Evolutionary conservation across 371 early-diverging fungal species (phyloP).

Genomic region (Apophysomyces elegans): DNA sequence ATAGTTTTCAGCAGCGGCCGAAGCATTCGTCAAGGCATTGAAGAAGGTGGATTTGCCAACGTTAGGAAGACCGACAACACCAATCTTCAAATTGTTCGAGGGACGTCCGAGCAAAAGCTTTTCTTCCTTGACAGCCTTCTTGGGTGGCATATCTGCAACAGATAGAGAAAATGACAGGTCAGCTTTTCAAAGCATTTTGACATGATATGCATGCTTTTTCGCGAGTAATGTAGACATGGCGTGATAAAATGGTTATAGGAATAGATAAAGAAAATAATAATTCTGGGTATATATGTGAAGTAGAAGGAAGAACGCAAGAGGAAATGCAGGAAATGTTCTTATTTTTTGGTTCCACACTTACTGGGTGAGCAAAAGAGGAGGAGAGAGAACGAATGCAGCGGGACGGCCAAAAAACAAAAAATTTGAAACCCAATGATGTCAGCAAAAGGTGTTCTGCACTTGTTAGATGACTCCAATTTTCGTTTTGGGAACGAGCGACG

Average conservation of each 20-base stretch:
- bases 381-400: background rate
- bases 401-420: slow-evolving; percentile 9
- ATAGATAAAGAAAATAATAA: no score
- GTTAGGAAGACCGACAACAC: slow-evolving; percentile 98
- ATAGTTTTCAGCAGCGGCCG: slow-evolving; percentile 91
- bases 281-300: no score
- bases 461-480: no score
- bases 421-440: slow-evolving; percentile 5
- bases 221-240: no score
- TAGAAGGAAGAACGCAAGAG: no score
- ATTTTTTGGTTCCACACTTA: background rate
- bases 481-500: no score
- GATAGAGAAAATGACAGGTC: background rate
- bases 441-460: background rate
- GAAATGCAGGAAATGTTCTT: no score
- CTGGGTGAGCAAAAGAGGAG: slow-evolving; percentile 9
- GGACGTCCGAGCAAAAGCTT: slow-evolving; percentile 92
- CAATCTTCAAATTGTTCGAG: slow-evolving; percentile 96
- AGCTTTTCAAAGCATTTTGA: no score
- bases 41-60: slow-evolving; percentile 98
- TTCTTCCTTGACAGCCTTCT: slow-evolving; percentile 82
- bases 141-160: slow-evolving; percentile 60
- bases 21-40: slow-evolving; percentile 90
- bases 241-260: no score
- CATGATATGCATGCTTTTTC: no score